Base-by-base conservation (phyloP, 768 basidiomycete genomes). In the Podaxis pistillaris region DNA sequence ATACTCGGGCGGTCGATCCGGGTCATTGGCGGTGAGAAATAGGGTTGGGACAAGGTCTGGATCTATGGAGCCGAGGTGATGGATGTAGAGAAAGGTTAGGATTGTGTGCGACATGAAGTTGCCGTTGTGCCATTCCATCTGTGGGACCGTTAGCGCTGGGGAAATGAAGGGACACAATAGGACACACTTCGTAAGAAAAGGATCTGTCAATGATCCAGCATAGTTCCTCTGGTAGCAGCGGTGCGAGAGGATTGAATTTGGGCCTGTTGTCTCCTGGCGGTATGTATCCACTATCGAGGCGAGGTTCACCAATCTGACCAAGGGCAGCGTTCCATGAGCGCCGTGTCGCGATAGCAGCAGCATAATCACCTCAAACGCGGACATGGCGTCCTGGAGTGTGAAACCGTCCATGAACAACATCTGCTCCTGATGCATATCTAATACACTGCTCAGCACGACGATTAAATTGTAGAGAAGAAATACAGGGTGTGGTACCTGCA, bases 51-150 rank as follows among this genome's bases (percentile, higher is more conserved):
- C 68, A 60, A 81, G 66, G 54, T 88, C 85, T 8, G 86, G 81
- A 69, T 88, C 84, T 57, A 91, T 79, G 41, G 85, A 83, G 15
- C 74, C 72, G 36, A 93, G 71, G 44, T 84, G 77, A 65, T 92
- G 91, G 11, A 89, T 82, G 65, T 92, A 88, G 24, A 90, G 79
- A 62, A 89, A 79, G 4, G 93, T 94, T 71, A 85, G 92, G 36
- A 96, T 85, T 0, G 93, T 92, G 68, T 96, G 93, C 0, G 91
- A 83, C n/a, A 97, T 84, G 7, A 88, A 86, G 67, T 88, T 88
- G 44, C 96, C 94, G 3, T 81, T 75, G 71, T 96, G 93, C 88
- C 93, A 97, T 70, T 89, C 85, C 81, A 92, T 89, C 95, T 96
- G 69, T 46, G 33, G 67, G 61, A 68, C 67, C 49, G 66, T 58